Percentiles rank a stretch among this genome's conserved stretches.
phyloP scores from a whole-genome alignment of 176 grass and related monocot species.

The Hyparrhenia diplandra region DNA sequence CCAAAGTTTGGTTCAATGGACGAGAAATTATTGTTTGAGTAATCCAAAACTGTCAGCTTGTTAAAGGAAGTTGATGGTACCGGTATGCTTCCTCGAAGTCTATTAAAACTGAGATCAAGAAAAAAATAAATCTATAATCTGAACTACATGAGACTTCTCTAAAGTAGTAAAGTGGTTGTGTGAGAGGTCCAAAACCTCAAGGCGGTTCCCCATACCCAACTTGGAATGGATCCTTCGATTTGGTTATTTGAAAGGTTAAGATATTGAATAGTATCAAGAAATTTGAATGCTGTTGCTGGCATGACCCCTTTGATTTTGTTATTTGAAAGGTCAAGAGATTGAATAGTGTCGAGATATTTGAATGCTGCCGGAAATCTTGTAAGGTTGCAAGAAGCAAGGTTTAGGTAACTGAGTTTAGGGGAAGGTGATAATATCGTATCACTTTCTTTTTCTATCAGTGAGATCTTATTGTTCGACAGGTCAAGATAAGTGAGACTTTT shows the following conservation, averaged over 20 bases:
- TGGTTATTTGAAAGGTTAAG: neutral
- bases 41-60: too few relatives aligned
- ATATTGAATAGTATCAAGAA: neutral
- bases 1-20: neutral
- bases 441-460: neutral
- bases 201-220: neutral
- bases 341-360: neutral
- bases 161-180: too few relatives aligned
- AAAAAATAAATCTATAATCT: too few relatives aligned
- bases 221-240: constrained; percentile 24
- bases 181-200: neutral
- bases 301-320: constrained; percentile 21
- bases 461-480: neutral
- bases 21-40: too few relatives aligned
- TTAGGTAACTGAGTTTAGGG: neutral
- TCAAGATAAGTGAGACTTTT: neutral
- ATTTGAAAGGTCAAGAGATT: too few relatives aligned
- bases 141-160: too few relatives aligned
- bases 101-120: too few relatives aligned
- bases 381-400: neutral
- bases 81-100: too few relatives aligned
- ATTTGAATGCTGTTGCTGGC: constrained; percentile 9
- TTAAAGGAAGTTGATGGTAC: too few relatives aligned
- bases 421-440: neutral
- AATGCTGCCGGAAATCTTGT: neutral